These are phyloP conservation scores for Triticum turgidum DNA, from an alignment of 176 grass and related monocot genomes.

Conservation along the genomic window DNA sequence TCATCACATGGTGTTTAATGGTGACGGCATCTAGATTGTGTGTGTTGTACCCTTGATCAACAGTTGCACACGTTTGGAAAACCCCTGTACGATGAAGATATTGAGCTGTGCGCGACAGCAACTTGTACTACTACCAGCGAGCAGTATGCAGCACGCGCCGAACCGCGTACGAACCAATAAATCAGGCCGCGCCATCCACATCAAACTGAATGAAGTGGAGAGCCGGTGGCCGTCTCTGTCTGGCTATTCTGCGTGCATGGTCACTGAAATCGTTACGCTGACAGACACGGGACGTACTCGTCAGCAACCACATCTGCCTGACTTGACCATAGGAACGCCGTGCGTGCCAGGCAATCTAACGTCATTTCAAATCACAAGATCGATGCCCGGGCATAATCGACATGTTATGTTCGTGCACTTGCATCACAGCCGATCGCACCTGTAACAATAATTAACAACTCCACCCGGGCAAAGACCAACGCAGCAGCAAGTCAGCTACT, in stretches of 20 bases:
- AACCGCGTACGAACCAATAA: background rate
- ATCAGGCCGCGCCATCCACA: background rate
- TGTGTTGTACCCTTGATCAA: background rate
- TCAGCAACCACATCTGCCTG: background rate
- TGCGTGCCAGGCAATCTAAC: background rate
- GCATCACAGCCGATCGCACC: background rate
- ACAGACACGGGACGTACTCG: background rate
- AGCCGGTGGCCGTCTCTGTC: background rate
- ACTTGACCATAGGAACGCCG: background rate
- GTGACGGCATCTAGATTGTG: background rate
- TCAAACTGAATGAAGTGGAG: background rate
- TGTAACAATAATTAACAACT: constrained; percentile 1
- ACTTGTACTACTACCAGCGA: no score
- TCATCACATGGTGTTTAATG: background rate
- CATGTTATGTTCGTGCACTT: background rate
- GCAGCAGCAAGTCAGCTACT: background rate
- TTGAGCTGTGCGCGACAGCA: background rate
- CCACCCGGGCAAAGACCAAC: background rate
- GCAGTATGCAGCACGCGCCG: background rate
- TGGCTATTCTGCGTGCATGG: background rate
- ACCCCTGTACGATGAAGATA: background rate
- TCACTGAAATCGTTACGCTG: background rate
- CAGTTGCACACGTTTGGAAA: background rate
- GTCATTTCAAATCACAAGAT: background rate
- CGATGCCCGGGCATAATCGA: background rate